Conservation (phyloP, 2,329 filamentous ascomycete species). For the Penicillium sp. region DNA sequence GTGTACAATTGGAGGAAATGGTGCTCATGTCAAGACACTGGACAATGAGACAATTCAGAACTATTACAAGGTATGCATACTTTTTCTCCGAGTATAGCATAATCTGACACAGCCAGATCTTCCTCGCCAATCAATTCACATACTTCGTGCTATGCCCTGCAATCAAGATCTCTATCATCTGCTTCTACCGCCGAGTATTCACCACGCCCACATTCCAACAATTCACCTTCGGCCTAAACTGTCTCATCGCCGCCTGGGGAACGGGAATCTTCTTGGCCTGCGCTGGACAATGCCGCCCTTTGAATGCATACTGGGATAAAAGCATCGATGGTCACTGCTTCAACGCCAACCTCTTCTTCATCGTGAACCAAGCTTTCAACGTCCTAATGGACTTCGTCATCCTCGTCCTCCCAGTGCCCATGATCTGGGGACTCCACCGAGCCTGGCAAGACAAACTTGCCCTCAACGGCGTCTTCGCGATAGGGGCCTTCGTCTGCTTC, state of each 20-base stretch:
- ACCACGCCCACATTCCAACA: conserved; percentile 29
- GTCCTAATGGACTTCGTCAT: conserved; percentile 36
- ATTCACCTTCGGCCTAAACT: conserved; percentile 27
- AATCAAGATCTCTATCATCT: conserved; percentile 36
- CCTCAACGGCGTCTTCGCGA: conserved; percentile 32
- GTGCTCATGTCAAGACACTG: conserved; percentile 23
- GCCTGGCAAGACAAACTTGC: conserved; percentile 38
- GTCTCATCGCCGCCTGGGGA: conserved; percentile 30
- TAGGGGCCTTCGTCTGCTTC: conserved; percentile 36
- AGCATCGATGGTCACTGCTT: conserved; percentile 28
- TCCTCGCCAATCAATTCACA: conserved; percentile 36
- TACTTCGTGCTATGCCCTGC: conserved; percentile 34
- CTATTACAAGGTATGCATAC: conserved; percentile 29
- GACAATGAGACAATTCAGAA: conserved; percentile 24
- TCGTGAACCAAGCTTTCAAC: conserved; percentile 36
- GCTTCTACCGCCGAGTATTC: conserved; percentile 38
- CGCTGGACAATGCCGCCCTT: conserved; percentile 32
- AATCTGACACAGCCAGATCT: conserved; percentile 23
- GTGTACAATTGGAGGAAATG: conserved; percentile 35
- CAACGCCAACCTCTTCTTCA: conserved; percentile 29
- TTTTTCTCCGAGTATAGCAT: not conserved
- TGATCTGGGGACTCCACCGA: conserved; percentile 36
- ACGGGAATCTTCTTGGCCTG: conserved; percentile 32
- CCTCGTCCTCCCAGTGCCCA: conserved; percentile 31
- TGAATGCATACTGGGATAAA: conserved; percentile 32